Evolutionary conservation across 345 rosid species (phyloP), one percentile per base, ranked within the genome.

Genomic region (Hibiscus tridactylites): DNA sequence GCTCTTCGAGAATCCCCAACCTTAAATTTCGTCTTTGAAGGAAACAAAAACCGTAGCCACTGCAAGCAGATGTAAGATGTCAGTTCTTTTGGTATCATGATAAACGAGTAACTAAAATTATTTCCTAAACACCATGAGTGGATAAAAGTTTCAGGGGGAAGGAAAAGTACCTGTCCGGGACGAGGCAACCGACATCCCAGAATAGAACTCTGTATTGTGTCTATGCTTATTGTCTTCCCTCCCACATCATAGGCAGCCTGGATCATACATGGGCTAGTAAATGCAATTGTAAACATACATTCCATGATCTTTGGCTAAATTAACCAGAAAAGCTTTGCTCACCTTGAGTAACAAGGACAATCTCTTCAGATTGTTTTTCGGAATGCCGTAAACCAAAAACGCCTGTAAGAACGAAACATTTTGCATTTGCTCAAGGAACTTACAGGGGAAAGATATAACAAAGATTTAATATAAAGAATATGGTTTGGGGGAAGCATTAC

Each of bases 201-300:
- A 68, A 92, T 90, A 35, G 78, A 82, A 75, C 78, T 83, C 77
- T 89, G 94, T 60, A 95, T 89, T 77, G 82, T 83, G 49, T 88
- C 90, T 42, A 87, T 77, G 72, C 84, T 89, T 58, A 92, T 71
- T 49, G 78, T 84, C 74, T 83, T 86, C 60, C 97, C 97, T 39
- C 99, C 97, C 10, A 95, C 69, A 19, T 84, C 86, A 70, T 88
- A 95, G 13, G 96, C 89, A 78, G 97, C 89, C 99, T 92, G 83
- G 15, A 81, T 77, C 79, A 68, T 10, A 37, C 28, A 74, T 17
- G 54, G 26, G 53, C 61, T 68, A 8, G 53, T 75, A 31, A 65
- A 54, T 65, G 49, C 49, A 56, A 52, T 58, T 37, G 54, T 39
- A 56, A 52, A 72, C 66, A 31, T 21, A 31, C 5, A 29, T 46